phyloP scores from a whole-genome alignment of 2,329 filamentous ascomycete genomes.

The Paecilomyces dactylethromorphus region DNA sequence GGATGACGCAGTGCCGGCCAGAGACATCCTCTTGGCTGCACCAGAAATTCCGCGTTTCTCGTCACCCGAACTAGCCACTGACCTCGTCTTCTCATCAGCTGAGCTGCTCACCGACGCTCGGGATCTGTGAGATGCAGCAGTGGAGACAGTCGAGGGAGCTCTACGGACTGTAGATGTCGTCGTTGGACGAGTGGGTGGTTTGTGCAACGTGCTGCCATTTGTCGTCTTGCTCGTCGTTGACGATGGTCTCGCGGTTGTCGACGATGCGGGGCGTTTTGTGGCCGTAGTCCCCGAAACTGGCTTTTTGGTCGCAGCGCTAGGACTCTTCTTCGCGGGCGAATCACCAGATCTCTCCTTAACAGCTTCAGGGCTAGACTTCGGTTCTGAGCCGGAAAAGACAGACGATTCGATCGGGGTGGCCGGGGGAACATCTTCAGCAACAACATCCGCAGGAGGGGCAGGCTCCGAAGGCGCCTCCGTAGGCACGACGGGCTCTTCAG shows the following conservation, averaged over 20 bases:
- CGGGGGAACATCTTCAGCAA: constrained; percentile 21
- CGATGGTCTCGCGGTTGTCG: constrained; percentile 24
- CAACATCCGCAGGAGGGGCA: constrained; percentile 16
- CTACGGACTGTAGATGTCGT: constrained; percentile 27
- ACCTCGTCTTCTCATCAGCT: constrained; percentile 36
- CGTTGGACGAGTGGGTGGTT: constrained; percentile 38
- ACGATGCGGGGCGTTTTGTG: constrained; percentile 24
- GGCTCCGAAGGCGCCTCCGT: constrained; percentile 10
- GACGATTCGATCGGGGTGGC: constrained; percentile 28
- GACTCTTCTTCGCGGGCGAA: constrained; percentile 23
- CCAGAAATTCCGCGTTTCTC: constrained; percentile 37
- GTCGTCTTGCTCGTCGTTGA: constrained; percentile 18
- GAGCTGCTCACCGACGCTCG: constrained; percentile 38
- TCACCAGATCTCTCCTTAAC: constrained; percentile 24
- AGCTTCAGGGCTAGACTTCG: constrained; percentile 28
- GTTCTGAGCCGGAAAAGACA: constrained; percentile 26
- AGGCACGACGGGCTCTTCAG: constrained; percentile 1
- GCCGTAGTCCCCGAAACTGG: constrained; percentile 27
- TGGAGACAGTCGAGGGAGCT: constrained; percentile 16
- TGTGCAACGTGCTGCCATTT: constrained; percentile 34
- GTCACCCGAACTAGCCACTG: constrained; percentile 38
- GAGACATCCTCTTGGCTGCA: constrained; percentile 39
- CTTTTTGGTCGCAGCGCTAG: constrained; percentile 15
- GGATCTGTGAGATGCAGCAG: constrained; percentile 13
- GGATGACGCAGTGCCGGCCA: constrained; percentile 31